Conservation (phyloP, 1,139 yeast species). For the Geotrichum reessii region DNA sequence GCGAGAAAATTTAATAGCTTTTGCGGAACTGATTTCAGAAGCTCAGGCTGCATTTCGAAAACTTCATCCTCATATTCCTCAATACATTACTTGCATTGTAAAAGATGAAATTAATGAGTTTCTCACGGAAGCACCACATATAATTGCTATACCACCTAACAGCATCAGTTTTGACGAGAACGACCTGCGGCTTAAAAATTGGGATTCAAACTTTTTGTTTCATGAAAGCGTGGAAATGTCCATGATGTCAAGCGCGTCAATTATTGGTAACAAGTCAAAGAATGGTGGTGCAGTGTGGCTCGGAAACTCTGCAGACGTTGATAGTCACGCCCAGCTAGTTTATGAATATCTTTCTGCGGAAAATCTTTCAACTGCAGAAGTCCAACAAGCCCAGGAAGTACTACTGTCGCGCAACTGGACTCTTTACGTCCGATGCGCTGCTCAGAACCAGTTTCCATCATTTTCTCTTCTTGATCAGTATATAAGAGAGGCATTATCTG, state of each 20-base stretch:
- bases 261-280: constrained; percentile 36
- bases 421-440: constrained; percentile 39
- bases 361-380: background rate
- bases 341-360: constrained; percentile 11
- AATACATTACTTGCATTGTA: constrained; percentile 26
- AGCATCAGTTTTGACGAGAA: constrained; percentile 24
- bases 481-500: constrained; percentile 25
- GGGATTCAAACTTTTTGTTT: constrained; percentile 68
- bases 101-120: constrained; percentile 26
- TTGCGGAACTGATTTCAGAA: constrained; percentile 24
- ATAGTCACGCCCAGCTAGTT: constrained; percentile 27
- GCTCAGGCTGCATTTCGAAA: constrained; percentile 27
- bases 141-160: constrained; percentile 29
- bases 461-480: constrained; percentile 27
- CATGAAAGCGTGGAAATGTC: constrained; percentile 78
- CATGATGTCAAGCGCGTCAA: constrained; percentile 76
- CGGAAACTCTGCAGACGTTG: constrained; percentile 64
- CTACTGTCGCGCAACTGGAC: constrained; percentile 31
- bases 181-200: constrained; percentile 41
- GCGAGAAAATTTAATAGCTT: constrained; percentile 18
- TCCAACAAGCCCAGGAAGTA: background rate
- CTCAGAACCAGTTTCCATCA: constrained; percentile 55
- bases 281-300: constrained; percentile 53
- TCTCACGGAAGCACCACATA: constrained; percentile 27
- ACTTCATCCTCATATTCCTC: constrained; percentile 19